Base-by-base conservation (phyloP, 1,284 basidiomycete genomes). In the Prillingera fragicola region DNA sequence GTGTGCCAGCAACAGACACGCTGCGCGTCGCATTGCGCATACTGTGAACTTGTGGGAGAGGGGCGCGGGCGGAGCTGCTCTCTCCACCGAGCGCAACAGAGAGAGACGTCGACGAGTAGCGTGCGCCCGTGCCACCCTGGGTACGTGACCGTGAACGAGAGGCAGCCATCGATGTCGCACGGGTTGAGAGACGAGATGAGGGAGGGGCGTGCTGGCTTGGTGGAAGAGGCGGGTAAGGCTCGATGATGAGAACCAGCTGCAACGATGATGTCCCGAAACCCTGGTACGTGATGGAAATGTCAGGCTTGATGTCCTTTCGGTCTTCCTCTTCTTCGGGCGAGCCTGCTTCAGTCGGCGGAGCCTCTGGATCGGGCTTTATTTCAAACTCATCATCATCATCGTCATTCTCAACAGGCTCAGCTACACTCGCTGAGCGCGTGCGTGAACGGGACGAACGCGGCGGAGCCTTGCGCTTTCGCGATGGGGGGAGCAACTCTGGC, bases 231-330 rank as follows among this genome's bases (percentile, higher is more conserved):
- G 67, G 67, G 28, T 61, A 68, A 12, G 67, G 67, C 38, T 70
- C 67, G 31, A 70, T 50, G 37, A 70, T 65, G 13, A 68, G 52
- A n/a, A 70, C 67, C 4, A 70, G 58, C 47, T 70, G 67, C 2
- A 67, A 50, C 0, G 65, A 65, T 0, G 65, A 67, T 1, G 66
- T 68, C 12, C 64, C 64, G 51, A 70, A 70, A 66, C 67, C 65
- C 51, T 62, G 59, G 44, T 65, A 70, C 3, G 59, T 33, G 0
- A 70, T 52, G 15, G 59, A 50, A 7, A 68, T 60, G 41, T 65
- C 64, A 5, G 64, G 67, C 43, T 70, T 70, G 59, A 59, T 66
- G 51, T 70, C 65, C 43, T 68, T 70, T 50, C 52, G 17, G 41
- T 66, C 63, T 24, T 55, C 50, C 8, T 50, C 55, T 13, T 51